Conservation (phyloP, 129 eudicot genomes). For the Flaveria trinervia region DNA sequence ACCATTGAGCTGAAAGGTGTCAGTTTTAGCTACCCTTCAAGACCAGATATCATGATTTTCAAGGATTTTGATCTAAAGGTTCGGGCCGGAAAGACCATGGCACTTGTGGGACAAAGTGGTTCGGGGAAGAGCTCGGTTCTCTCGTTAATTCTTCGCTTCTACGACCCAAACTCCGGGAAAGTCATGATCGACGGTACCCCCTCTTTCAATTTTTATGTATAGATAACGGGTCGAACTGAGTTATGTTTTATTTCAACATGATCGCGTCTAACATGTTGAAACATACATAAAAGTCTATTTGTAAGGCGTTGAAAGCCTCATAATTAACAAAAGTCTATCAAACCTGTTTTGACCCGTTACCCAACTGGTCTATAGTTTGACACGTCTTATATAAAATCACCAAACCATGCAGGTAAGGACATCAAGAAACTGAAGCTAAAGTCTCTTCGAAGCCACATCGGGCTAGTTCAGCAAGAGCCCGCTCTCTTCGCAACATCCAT, state of each 20-base stretch:
- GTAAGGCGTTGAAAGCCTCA: background rate
- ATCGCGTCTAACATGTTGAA: too few relatives aligned
- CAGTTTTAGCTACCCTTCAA: conserved; percentile 90
- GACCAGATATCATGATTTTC: conserved; percentile 77
- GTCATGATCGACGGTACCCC: conserved; percentile 82
- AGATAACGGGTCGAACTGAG: too few relatives aligned
- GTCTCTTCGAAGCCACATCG: conserved; percentile 82
- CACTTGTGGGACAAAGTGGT: conserved; percentile 96
- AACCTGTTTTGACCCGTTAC: background rate
- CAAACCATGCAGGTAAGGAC: conserved; percentile 70
- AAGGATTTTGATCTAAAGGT: conserved; percentile 75
- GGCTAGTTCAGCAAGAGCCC: conserved; percentile 96
- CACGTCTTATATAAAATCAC: too few relatives aligned
- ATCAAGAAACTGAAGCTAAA: conserved; percentile 79
- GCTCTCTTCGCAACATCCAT: conserved; percentile 97
- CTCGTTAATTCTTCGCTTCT: conserved; percentile 77
- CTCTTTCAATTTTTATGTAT: background rate
- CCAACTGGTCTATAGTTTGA: background rate
- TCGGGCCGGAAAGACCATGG: conserved; percentile 82
- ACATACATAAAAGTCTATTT: background rate
- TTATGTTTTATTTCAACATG: too few relatives aligned
- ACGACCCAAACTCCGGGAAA: conserved; percentile 88
- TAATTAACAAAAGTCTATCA: background rate
- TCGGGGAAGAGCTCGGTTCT: conserved; percentile 96
- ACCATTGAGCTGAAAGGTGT: conserved; percentile 79